Conservation (phyloP, 495 filamentous ascomycete genomes). For the Aspergillus sparsus region DNA sequence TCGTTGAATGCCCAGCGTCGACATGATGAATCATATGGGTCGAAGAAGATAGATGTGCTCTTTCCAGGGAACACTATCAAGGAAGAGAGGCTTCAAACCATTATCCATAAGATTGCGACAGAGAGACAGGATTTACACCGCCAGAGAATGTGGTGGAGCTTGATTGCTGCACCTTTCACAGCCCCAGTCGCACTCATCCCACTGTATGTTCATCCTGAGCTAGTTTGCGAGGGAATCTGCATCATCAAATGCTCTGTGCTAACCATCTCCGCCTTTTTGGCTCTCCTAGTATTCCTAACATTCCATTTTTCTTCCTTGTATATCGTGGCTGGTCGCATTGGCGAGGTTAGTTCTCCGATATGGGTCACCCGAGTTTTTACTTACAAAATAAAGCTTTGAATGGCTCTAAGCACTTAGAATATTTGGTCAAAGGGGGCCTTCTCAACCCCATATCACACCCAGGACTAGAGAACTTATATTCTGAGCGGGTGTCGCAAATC, state of each 20-base stretch:
- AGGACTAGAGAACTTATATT: slow-evolving; percentile 73
- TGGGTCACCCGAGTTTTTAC: background rate
- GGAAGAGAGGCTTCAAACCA: slow-evolving; percentile 55
- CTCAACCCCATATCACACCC: slow-evolving; percentile 61
- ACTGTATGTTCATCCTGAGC: slow-evolving; percentile 58
- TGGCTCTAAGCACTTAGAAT: slow-evolving; percentile 83
- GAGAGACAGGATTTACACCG: slow-evolving; percentile 78
- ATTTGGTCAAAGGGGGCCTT: slow-evolving; percentile 70
- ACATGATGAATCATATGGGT: slow-evolving; percentile 61
- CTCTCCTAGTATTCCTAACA: slow-evolving; percentile 69
- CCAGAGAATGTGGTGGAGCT: slow-evolving; percentile 73
- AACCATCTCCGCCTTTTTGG: slow-evolving; percentile 10
- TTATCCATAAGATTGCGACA: slow-evolving; percentile 67
- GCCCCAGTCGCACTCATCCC: slow-evolving; percentile 80
- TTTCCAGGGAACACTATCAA: slow-evolving; percentile 73
- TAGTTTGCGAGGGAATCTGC: background rate
- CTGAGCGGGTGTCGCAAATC: slow-evolving; percentile 39
- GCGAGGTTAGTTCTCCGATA: slow-evolving; percentile 48
- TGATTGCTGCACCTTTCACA: slow-evolving; percentile 80
- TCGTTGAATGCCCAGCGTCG: slow-evolving; percentile 69
- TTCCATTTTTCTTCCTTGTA: slow-evolving; percentile 95
- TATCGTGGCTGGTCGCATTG: slow-evolving; percentile 78
- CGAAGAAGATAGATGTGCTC: slow-evolving; percentile 69
- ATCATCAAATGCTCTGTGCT: slow-evolving; percentile 6
- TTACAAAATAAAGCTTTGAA: slow-evolving; percentile 57